Percentiles rank a stretch among this genome's conserved stretches.
Conservation (phyloP, 441 rosid genomes). For the Capsella rubella region DNA sequence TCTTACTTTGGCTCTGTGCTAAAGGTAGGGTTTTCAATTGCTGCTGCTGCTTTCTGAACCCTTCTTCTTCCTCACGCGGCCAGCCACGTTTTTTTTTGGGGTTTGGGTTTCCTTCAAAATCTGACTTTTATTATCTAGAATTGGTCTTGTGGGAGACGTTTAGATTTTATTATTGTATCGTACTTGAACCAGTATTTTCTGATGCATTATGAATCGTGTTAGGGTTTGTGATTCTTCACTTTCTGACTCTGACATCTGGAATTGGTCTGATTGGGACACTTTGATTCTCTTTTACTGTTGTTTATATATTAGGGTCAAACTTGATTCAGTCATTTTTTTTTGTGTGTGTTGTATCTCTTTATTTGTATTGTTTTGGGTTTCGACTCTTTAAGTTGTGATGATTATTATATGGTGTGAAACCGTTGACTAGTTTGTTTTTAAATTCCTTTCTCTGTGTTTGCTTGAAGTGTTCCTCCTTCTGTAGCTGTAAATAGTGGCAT, state of each 20-base stretch:
- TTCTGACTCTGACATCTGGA: conserved; percentile 17
- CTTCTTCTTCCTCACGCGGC: neutral
- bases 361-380: neutral
- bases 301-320: conserved; percentile 8
- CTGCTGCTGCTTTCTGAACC: neutral
- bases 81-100: conserved; percentile 6
- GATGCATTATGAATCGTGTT: neutral
- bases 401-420: conserved; percentile 29
- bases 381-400: conserved; percentile 16
- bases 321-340: neutral
- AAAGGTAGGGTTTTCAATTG: neutral
- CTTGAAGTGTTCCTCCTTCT: neutral
- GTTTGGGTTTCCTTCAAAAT: neutral
- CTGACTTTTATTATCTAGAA: neutral
- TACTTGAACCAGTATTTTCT: neutral
- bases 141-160: neutral
- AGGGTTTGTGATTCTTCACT: neutral
- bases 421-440: conserved; percentile 26
- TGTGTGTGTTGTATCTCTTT: neutral
- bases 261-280: conserved; percentile 27
- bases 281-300: conserved; percentile 1
- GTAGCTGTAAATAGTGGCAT: neutral
- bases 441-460: neutral
- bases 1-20: neutral
- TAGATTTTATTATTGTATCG: neutral